Evolutionary conservation across 2,329 filamentous ascomycete genomes (phyloP), one percentile per base, ranked within the genome.

Genomic region (Penicillium crustosum): DNA sequence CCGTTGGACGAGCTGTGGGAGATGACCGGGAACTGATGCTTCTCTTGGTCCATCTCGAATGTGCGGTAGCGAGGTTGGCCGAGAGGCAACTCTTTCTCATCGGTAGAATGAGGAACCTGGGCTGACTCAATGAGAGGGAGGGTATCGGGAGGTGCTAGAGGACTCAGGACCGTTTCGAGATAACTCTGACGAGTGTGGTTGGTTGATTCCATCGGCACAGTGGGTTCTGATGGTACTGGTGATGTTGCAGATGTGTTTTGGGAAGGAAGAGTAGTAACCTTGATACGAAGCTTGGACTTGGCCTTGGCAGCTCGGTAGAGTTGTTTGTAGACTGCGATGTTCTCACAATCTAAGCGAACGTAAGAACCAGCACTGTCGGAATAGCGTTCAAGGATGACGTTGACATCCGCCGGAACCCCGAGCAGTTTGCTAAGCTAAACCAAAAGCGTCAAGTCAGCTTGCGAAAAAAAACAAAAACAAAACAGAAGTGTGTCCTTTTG

Each of bases 251-350:
- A 63, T 36, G 62, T 48, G 23, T 74, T 66, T 52, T 77, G 72
- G 35, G 82, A 69, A 17, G 85, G 88, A 38, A 90, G 72, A 35
- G 82, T 70, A 17, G 85, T 88, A 38, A 90, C 88, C 65, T 87
- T 90, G 59, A 99, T 85, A 77, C 94, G 93, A 67, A 99, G 87
- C 87, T 97, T 99, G 65, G 93, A 87, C 83, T 99, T 99, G 38
- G 94, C 94, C 81, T 97, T 99, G 63, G 94, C 94, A 65, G 94
- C 94, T 69, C 94, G 89, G 74, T 94, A 93, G 42, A 99, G 88
- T 74, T 97, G 94, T 82, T 97, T 97, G 83, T 96, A 99, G 70
- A 96, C 90, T 45, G 90, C 82, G 9, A 84, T 78, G 71, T 96
- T 95, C 72, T 82, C 81, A 61, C 86, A 81, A 74, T 96, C 89